phyloP scores from a whole-genome alignment of 2,329 filamentous ascomycete species.

The Ceratocystis cubensis region DNA sequence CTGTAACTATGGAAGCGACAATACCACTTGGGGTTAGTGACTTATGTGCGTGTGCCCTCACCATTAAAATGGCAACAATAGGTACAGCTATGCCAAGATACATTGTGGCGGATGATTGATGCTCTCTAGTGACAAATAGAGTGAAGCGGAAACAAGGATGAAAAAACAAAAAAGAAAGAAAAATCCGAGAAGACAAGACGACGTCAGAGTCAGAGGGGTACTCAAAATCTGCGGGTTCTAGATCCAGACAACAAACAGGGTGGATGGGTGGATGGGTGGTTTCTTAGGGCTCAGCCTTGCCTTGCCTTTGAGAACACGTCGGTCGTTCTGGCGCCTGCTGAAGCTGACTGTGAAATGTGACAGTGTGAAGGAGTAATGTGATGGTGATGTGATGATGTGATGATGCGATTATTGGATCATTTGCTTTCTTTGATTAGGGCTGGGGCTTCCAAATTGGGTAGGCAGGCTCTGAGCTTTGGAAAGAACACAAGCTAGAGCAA shows the following conservation, averaged over 20 bases:
- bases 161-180: background rate
- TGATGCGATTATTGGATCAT: background rate
- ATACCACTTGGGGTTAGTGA: slow-evolving; percentile 71
- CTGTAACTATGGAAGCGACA: slow-evolving; percentile 58
- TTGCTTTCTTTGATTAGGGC: background rate
- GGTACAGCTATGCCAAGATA: slow-evolving; percentile 46
- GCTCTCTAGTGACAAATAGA: too few species aligned
- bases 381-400: background rate
- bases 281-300: background rate
- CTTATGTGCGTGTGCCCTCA: slow-evolving; percentile 56
- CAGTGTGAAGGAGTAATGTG: too few species aligned
- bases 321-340: background rate
- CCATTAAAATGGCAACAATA: slow-evolving; percentile 47
- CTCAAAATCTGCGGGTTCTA: too few species aligned
- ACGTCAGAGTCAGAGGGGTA: background rate
- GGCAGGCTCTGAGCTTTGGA: background rate
- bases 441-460: slow-evolving; percentile 5
- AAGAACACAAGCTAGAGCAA: background rate
- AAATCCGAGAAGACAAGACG: background rate
- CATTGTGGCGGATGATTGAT: slow-evolving; percentile 32
- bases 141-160: background rate
- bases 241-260: too few species aligned
- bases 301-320: background rate
- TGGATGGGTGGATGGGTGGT: background rate
- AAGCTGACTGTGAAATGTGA: background rate